Evolutionary conservation across 352 stramenopile genomes (phyloP).

Genomic region (Phytophthora pluvialis): DNA sequence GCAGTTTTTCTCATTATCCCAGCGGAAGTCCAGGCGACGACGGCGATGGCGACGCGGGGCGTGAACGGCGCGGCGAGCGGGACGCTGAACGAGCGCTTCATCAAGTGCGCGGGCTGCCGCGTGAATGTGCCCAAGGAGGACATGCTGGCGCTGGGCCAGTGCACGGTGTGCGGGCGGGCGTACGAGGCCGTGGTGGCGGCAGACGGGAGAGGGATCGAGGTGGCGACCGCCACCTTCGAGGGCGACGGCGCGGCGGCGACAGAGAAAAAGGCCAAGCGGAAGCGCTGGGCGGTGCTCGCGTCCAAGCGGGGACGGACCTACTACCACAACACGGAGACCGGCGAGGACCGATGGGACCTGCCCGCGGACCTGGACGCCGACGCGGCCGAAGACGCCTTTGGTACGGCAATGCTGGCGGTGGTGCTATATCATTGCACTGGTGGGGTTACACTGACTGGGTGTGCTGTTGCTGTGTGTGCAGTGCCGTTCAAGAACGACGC

Average conservation of each 20-base stretch:
- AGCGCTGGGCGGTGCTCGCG: conserved; percentile 70
- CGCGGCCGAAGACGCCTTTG: conserved; percentile 62
- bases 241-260: neutral
- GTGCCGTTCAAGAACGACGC: conserved; percentile 87
- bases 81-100: conserved; percentile 79
- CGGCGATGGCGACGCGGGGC: conserved; percentile 44
- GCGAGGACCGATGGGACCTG: conserved; percentile 81
- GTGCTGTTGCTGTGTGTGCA: conserved; percentile 22
- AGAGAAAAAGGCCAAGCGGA: conserved; percentile 40
- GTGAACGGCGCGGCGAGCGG: conserved; percentile 62
- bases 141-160: conserved; percentile 66
- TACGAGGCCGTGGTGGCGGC: conserved; percentile 44
- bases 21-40: conserved; percentile 4
- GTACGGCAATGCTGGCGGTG: conserved; percentile 25
- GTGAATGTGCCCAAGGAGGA: conserved; percentile 87
- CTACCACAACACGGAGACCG: conserved; percentile 86
- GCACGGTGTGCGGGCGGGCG: conserved; percentile 56
- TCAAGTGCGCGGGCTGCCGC: conserved; percentile 74
- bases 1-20: conserved; percentile 19
- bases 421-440: neutral
- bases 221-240: conserved; percentile 54
- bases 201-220: conserved; percentile 33
- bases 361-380: conserved; percentile 71
- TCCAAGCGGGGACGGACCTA: conserved; percentile 75
- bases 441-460: conserved; percentile 6